Percentiles rank a stretch among this genome's conserved stretches.
Evolutionary conservation across 2,329 filamentous ascomycete species (phyloP).

Genomic region (Leptosphaerulina australis): DNA sequence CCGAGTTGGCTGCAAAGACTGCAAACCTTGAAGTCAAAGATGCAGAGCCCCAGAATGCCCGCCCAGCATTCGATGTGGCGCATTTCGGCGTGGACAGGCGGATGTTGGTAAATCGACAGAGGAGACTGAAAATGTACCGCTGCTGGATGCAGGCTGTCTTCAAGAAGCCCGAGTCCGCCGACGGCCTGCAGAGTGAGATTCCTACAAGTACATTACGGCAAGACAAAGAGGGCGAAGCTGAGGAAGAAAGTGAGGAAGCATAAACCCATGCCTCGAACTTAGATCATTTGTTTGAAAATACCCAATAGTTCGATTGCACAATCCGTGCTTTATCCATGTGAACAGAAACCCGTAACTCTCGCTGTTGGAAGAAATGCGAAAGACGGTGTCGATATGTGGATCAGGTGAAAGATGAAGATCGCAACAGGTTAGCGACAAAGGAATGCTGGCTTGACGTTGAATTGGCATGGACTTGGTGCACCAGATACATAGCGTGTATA

Average conservation of each 20-base stretch:
- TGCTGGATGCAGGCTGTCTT: constrained; percentile 93
- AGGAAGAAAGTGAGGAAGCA: constrained; percentile 12
- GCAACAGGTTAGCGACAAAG: too few relatives aligned
- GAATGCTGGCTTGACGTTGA: too few relatives aligned
- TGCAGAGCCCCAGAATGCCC: constrained; percentile 12
- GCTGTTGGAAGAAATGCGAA: too few relatives aligned
- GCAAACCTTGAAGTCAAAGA: not conserved
- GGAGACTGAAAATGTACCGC: constrained; percentile 95
- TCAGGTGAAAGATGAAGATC: too few relatives aligned
- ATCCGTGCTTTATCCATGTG: not conserved
- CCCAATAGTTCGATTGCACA: constrained; percentile 1
- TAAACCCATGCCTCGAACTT: not conserved
- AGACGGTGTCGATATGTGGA: too few relatives aligned
- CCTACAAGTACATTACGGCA: constrained; percentile 44
- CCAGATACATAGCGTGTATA: too few relatives aligned
- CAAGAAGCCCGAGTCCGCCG: constrained; percentile 59
- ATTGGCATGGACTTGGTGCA: too few relatives aligned
- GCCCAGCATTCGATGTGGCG: constrained; percentile 66
- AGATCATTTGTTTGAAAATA: constrained; percentile 2
- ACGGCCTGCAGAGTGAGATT: constrained; percentile 36
- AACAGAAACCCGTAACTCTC: too few relatives aligned
- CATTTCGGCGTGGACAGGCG: constrained; percentile 85
- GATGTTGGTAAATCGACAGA: constrained; percentile 88
- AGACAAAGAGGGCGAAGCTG: constrained; percentile 27
- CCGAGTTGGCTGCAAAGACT: not conserved